These are phyloP conservation scores for Agrocybe pediades DNA, from an alignment of 768 basidiomycete species.

Conservation along the genomic window DNA sequence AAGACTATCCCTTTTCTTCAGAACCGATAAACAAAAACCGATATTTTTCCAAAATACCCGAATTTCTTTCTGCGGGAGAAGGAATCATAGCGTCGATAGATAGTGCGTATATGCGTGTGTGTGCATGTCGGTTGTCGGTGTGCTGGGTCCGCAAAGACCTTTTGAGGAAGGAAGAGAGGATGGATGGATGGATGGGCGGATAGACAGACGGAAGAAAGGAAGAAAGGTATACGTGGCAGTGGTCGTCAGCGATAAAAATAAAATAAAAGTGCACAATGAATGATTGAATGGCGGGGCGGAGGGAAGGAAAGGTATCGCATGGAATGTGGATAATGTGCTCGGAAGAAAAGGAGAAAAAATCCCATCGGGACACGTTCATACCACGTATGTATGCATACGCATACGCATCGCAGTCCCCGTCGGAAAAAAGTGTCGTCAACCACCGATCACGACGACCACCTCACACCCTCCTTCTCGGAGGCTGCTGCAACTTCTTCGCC, in stretches of 20 bases:
- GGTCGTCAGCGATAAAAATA: not conserved
- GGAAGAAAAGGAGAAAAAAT: not conserved
- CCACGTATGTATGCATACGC: too few species aligned
- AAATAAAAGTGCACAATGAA: not conserved
- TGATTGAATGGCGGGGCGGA: too few species aligned
- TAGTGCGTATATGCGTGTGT: not conserved
- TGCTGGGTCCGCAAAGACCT: not conserved
- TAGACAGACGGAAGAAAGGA: not conserved
- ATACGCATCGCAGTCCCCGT: not conserved
- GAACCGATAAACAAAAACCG: not conserved
- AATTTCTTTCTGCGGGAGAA: too few species aligned
- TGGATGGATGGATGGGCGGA: not conserved
- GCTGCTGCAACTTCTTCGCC: not conserved
- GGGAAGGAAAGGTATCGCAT: not conserved
- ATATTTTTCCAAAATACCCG: not conserved
- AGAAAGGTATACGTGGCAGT: conserved; percentile 3
- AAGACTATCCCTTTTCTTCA: not conserved
- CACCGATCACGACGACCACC: not conserved
- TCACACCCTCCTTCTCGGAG: not conserved
- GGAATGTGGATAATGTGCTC: not conserved
- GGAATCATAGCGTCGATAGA: too few species aligned
- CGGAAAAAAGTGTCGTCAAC: not conserved
- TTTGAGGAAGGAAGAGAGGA: not conserved
- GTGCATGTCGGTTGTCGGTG: not conserved
- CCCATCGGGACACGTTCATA: not conserved